A percentile compares a stretch with the other conserved stretches of the same genome.
These are phyloP conservation scores for Calvatia gigantea DNA, from an alignment of 768 basidiomycete genomes.

Conservation along the genomic window DNA sequence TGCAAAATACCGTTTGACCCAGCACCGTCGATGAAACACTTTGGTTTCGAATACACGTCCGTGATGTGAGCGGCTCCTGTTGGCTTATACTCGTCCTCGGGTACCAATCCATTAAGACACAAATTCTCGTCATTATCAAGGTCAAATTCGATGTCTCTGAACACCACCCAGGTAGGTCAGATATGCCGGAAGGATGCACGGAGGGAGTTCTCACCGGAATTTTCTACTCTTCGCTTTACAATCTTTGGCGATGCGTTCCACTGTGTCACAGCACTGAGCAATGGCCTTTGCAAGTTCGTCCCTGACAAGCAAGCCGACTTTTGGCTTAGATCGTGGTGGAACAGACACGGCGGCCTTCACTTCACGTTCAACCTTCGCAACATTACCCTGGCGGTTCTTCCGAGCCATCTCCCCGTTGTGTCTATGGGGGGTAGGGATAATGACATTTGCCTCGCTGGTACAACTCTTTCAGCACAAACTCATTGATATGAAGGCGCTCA, in stretches of 20 bases:
- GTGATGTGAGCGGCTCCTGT: not conserved
- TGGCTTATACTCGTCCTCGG: not conserved
- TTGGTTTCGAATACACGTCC: not conserved
- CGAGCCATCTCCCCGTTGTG: no score
- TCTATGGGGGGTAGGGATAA: no score
- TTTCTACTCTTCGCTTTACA: no score
- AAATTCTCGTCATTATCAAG: slow-evolving; percentile 35
- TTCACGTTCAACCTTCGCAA: not conserved
- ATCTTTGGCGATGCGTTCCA: slow-evolving; percentile 42
- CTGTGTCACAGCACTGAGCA: slow-evolving; percentile 36
- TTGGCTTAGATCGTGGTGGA: not conserved
- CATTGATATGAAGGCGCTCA: no score
- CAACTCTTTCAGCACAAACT: no score
- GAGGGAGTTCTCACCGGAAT: no score
- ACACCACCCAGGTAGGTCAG: no score
- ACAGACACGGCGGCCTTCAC: not conserved
- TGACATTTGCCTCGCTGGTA: no score
- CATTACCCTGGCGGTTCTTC: not conserved
- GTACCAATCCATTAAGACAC: slow-evolving; percentile 36
- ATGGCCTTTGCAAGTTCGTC: slow-evolving; percentile 43
- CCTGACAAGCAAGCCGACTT: slow-evolving; percentile 43
- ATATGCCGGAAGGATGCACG: not conserved
- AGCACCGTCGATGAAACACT: no score
- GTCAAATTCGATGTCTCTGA: no score
- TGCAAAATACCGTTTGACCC: no score